Base-by-base conservation (phyloP, 73 alveolate species). In the Durusdinium trenchii region DNA sequence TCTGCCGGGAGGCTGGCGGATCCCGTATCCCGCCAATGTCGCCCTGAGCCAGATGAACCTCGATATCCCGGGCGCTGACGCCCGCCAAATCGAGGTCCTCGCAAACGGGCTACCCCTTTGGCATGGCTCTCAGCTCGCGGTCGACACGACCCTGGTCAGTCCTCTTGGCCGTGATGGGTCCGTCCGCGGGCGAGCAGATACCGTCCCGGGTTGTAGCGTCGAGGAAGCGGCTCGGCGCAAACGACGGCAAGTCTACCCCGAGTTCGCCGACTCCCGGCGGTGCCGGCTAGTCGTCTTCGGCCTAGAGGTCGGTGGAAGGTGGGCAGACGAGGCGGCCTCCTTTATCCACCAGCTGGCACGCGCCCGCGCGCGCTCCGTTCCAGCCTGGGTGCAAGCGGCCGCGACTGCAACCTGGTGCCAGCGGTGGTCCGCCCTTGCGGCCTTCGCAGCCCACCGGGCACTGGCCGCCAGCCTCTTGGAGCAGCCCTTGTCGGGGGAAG, bases 1-100 rank as follows among this genome's bases (percentile, higher is more conserved):
- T 85, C 10, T 85, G 94, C 69, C 94, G 78, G 45, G 94, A 85
- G 16, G 94, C 94, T 12, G 94, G 94, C 28, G 94, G n/a, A n/a
- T n/a, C 81, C 35, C 57, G 78, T 6, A 79, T 85, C 78, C 67
- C 30, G 35, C 79, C 40, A 85, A 85, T 36, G 61, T 52, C 57
- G 60, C 50, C 28, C 78, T 84, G 42, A 52, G 60, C 57, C 57
- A 23, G 38, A 54, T 85, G 60, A 52, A 85, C 94, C 78, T 85
- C 78, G 60, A 40, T 40, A 16, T 7, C 50, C 78, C 76, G 0
- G n/a, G 1, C 26, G 57, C 23, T 4, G 94, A 85, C 50, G 42
- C 26, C 54, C 60, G 94, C 4, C 46, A 14, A 51, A 51, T 85
- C 52, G 79, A 85, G 40, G 47, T 85, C 52, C 9, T 85, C 47